phyloP scores from a whole-genome alignment of 169 alveolate species.

The Plasmodium vinckei region DNA sequence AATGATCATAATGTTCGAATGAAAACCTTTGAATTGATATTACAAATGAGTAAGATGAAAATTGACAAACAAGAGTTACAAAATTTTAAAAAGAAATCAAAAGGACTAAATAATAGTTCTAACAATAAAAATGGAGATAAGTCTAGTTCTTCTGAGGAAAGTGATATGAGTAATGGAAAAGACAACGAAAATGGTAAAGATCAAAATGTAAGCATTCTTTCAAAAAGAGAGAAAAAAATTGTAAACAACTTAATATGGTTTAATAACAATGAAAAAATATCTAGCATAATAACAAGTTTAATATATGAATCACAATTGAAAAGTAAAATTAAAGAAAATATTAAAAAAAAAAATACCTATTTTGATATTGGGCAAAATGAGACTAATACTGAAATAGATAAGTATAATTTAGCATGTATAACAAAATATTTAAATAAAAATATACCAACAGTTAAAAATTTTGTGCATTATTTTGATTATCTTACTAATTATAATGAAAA shows the following conservation, averaged over 20 bases:
- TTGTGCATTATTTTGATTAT: slow-evolving; percentile 76
- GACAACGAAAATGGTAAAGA: slow-evolving; percentile 1
- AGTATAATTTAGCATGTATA: slow-evolving; percentile 35
- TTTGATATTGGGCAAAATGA: slow-evolving; percentile 65
- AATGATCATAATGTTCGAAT: slow-evolving; percentile 59
- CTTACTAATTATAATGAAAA: slow-evolving; percentile 70
- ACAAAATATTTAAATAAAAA: slow-evolving; percentile 67
- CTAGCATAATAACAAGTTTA: slow-evolving; percentile 40
- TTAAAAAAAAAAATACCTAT: slow-evolving; percentile 43
- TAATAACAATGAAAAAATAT: slow-evolving; percentile 63
- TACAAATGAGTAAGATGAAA: slow-evolving; percentile 74
- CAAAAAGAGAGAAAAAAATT: slow-evolving; percentile 67
- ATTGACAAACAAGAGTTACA: slow-evolving; percentile 29
- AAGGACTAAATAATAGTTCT: not conserved
- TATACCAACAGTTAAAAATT: slow-evolving; percentile 74
- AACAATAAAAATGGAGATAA: not conserved
- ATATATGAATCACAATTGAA: slow-evolving; percentile 72
- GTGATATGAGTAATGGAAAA: slow-evolving; percentile 3
- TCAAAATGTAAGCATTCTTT: slow-evolving; percentile 6
- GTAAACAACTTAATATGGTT: slow-evolving; percentile 69
- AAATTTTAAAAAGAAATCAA: slow-evolving; percentile 19
- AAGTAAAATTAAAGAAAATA: slow-evolving; percentile 37
- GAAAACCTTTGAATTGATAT: slow-evolving; percentile 68
- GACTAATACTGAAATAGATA: slow-evolving; percentile 56
- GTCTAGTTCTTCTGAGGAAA: slow-evolving; percentile 12